Evolutionary conservation across 179 eudicot species (phyloP).

Genomic region (Silene noctiflora): DNA sequence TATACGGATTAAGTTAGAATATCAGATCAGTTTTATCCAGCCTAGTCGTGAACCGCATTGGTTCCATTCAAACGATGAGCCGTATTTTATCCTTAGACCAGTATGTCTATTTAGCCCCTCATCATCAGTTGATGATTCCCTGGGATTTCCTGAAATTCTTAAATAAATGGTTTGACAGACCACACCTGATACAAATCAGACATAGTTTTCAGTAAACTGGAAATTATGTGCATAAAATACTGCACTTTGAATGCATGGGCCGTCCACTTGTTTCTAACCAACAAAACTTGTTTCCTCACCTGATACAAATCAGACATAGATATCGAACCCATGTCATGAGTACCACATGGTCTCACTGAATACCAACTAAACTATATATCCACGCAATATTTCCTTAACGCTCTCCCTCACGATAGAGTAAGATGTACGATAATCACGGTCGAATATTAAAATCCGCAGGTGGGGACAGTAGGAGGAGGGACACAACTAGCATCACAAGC

Average conservation of each 20-base stretch:
- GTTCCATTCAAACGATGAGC: no score
- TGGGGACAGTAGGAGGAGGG: slow-evolving; percentile 31
- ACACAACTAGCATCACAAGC: slow-evolving; percentile 33
- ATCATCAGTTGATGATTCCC: slow-evolving; percentile 3
- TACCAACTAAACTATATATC: background rate
- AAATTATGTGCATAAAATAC: background rate
- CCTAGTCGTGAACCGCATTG: background rate
- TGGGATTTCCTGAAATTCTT: background rate
- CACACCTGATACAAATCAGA: slow-evolving; percentile 10
- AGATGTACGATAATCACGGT: background rate
- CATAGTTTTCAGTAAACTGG: slow-evolving; percentile 15
- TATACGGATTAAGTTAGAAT: background rate
- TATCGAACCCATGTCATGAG: background rate
- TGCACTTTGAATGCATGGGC: slow-evolving; percentile 17
- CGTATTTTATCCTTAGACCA: background rate
- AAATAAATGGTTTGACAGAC: background rate
- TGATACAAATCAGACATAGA: no score
- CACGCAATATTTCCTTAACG: no score
- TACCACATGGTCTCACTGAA: background rate
- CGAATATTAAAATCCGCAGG: slow-evolving; percentile 11
- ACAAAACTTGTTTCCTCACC: background rate
- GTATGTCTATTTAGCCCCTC: background rate
- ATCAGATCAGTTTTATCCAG: background rate
- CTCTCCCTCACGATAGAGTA: no score
- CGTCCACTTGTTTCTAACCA: slow-evolving; percentile 9